phyloP scores from a whole-genome alignment of 495 filamentous ascomycete species.

The Penicillium taxi region DNA sequence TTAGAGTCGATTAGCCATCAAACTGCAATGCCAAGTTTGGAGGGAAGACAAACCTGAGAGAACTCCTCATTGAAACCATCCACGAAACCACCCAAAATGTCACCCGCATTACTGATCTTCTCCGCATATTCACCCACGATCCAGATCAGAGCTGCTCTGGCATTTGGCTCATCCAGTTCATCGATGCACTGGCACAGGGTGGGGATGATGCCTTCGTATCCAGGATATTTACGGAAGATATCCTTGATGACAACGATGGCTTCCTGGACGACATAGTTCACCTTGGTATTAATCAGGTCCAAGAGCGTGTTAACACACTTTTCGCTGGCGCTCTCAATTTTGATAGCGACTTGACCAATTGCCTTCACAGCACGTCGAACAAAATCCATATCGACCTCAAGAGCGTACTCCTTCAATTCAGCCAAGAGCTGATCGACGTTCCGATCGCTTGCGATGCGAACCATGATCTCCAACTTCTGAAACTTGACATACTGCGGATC shows the following conservation, averaged over 20 bases:
- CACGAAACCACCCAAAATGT: slow-evolving; percentile 78
- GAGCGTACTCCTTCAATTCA: slow-evolving; percentile 92
- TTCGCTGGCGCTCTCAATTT: slow-evolving; percentile 88
- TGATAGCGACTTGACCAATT: slow-evolving; percentile 96
- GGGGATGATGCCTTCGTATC: slow-evolving; percentile 96
- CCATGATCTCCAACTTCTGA: slow-evolving; percentile 98
- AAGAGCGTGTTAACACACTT: slow-evolving; percentile 91
- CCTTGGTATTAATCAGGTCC: slow-evolving; percentile 91
- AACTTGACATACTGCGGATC: slow-evolving; percentile 97
- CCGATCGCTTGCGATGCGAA: slow-evolving; percentile 94
- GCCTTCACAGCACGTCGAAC: slow-evolving; percentile 88
- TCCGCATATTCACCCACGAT: slow-evolving; percentile 98
- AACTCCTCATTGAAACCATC: slow-evolving; percentile 91
- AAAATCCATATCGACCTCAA: slow-evolving; percentile 99
- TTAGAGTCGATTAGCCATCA: slow-evolving; percentile 25
- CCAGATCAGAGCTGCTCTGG: slow-evolving; percentile 89
- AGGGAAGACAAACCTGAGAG: slow-evolving; percentile 52
- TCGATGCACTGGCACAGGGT: slow-evolving; percentile 95
- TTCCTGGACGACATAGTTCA: slow-evolving; percentile 98
- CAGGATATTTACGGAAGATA: slow-evolving; percentile 94
- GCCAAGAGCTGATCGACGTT: slow-evolving; percentile 92
- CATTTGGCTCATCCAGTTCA: slow-evolving; percentile 91
- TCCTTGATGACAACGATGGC: slow-evolving; percentile 98
- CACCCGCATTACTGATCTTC: slow-evolving; percentile 95
- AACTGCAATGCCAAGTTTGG: not conserved